These are phyloP conservation scores for Boletus coffeatus DNA, from an alignment of 1,284 basidiomycete genomes.

Conservation along the genomic window DNA sequence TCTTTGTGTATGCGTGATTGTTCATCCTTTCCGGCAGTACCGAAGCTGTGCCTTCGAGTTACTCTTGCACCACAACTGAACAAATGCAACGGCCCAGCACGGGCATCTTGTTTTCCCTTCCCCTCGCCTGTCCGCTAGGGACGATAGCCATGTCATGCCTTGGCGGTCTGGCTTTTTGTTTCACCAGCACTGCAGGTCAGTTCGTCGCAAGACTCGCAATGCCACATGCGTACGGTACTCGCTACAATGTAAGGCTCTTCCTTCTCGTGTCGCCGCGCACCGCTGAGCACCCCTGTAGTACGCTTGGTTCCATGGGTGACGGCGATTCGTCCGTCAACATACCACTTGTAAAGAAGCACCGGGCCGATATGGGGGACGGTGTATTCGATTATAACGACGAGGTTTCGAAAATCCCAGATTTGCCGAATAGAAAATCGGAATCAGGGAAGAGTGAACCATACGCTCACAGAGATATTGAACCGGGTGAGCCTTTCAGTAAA, in stretches of 20 bases:
- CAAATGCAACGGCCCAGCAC: slow-evolving; percentile 37
- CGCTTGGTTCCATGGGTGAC: slow-evolving; percentile 90
- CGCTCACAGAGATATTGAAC: slow-evolving; percentile 96
- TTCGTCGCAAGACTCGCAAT: neutral
- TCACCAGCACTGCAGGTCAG: slow-evolving; percentile 75
- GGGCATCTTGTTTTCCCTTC: slow-evolving; percentile 84
- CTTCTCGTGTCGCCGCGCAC: neutral
- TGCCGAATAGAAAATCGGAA: slow-evolving; percentile 31
- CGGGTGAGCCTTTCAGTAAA: slow-evolving; percentile 50
- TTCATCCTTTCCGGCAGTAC: too few species aligned
- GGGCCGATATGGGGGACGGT: slow-evolving; percentile 47
- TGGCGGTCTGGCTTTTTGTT: slow-evolving; percentile 78
- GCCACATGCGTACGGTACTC: slow-evolving; percentile 36
- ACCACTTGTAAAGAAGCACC: slow-evolving; percentile 48
- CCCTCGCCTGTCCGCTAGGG: slow-evolving; percentile 73
- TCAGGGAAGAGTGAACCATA: slow-evolving; percentile 65
- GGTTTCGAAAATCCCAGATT: slow-evolving; percentile 33
- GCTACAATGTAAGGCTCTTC: neutral
- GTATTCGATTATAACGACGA: slow-evolving; percentile 79
- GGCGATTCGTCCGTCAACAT: slow-evolving; percentile 38
- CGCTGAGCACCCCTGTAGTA: slow-evolving; percentile 51
- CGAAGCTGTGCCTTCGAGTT: neutral
- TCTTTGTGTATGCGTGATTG: too few species aligned
- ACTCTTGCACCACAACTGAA: neutral
- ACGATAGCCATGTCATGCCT: slow-evolving; percentile 78